Evolutionary conservation across 139 green algal genomes (phyloP).

Genomic region (Axilococcus clingmanii): DNA sequence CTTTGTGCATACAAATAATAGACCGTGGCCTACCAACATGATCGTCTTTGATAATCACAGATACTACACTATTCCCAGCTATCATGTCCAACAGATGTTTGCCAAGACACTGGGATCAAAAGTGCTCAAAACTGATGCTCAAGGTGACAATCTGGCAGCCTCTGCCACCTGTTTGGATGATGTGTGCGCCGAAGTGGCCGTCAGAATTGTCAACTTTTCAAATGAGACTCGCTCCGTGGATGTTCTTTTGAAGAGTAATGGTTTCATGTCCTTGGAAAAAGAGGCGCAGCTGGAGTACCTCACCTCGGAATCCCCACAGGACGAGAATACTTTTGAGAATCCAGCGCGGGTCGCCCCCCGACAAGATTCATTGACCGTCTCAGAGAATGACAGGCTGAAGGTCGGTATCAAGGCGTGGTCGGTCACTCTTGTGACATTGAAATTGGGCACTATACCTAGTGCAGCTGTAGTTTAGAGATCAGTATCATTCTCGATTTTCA

Average conservation of each 20-base stretch:
- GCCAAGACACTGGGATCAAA: slow-evolving; percentile 15
- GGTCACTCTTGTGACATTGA: no score
- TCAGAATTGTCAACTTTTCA: slow-evolving; percentile 40
- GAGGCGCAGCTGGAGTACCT: background rate
- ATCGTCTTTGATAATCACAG: slow-evolving; percentile 42
- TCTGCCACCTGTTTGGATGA: slow-evolving; percentile 33
- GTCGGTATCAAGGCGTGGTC: no score
- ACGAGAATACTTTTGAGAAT: slow-evolving; percentile 24
- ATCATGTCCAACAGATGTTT: slow-evolving; percentile 48
- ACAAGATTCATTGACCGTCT: no score
- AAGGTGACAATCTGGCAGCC: slow-evolving; percentile 7
- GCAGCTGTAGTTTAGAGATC: no score
- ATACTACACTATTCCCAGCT: slow-evolving; percentile 35
- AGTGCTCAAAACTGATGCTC: slow-evolving; percentile 7
- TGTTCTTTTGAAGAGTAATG: background rate
- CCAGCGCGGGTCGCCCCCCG: slow-evolving; percentile 7
- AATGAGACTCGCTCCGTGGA: background rate
- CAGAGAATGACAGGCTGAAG: no score
- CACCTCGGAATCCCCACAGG: background rate
- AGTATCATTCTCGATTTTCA: no score
- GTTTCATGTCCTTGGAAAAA: background rate
- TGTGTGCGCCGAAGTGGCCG: slow-evolving; percentile 16
- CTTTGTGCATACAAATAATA: slow-evolving; percentile 41
- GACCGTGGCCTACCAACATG: slow-evolving; percentile 37
- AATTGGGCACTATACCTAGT: no score